Conservation (phyloP, 1,284 basidiomycete genomes). For the Austroboletus sp. region DNA sequence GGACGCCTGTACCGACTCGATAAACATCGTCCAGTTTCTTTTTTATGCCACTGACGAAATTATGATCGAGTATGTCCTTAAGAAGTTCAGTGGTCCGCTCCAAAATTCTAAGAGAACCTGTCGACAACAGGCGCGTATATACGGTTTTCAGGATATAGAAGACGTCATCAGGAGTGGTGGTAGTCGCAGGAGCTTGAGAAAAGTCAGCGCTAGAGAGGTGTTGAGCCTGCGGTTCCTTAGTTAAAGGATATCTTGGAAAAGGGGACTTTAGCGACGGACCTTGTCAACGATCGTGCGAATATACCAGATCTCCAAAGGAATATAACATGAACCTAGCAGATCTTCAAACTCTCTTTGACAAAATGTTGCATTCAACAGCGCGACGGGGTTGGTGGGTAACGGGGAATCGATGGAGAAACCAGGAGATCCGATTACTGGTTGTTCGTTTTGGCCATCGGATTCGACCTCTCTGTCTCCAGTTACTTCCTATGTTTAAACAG, state of each 20-base stretch:
- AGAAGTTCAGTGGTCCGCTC: conserved; percentile 57
- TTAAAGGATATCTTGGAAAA: conserved; percentile 2
- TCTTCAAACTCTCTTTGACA: conserved; percentile 62
- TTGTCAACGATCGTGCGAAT: conserved; percentile 83
- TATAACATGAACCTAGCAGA: conserved; percentile 70
- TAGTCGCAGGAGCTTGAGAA: conserved; percentile 53
- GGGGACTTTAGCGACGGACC: conserved; percentile 36
- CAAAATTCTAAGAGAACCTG: conserved; percentile 59
- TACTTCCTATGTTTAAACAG: conserved; percentile 10
- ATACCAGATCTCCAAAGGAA: conserved; percentile 91
- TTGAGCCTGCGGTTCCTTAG: conserved; percentile 50
- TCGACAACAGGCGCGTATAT: conserved; percentile 65
- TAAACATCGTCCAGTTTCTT: conserved; percentile 86
- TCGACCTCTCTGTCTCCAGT: conserved; percentile 1
- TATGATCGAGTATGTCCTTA: conserved; percentile 68
- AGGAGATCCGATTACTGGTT: neutral
- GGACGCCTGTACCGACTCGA: conserved; percentile 44
- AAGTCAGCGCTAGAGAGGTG: conserved; percentile 61
- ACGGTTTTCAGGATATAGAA: conserved; percentile 90
- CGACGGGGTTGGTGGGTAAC: conserved; percentile 11
- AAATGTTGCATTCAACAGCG: conserved; percentile 41
- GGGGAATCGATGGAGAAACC: neutral
- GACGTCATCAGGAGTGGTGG: conserved; percentile 83
- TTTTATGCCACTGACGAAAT: conserved; percentile 73
- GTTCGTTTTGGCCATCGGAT: conserved; percentile 1